Conservation (phyloP, 352 stramenopile species). For the Phytopythium oedochilum region DNA sequence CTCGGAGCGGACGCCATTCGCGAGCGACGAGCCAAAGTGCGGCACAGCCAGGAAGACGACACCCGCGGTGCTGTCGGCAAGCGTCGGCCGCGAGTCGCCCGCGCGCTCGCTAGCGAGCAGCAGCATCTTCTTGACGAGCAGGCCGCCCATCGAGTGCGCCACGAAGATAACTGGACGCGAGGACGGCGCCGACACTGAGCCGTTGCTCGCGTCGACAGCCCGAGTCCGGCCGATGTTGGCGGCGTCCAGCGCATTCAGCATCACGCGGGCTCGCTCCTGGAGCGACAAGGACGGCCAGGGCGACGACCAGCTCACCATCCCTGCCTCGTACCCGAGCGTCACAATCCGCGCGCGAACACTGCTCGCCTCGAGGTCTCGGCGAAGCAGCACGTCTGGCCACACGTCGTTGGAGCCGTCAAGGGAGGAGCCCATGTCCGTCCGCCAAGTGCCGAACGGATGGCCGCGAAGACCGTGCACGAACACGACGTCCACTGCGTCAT, state of each 20-base stretch:
- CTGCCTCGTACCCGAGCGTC: constrained; percentile 77
- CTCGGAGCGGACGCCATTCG: constrained; percentile 57
- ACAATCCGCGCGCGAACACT: constrained; percentile 50
- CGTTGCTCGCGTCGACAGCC: constrained; percentile 4
- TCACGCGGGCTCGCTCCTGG: constrained; percentile 61
- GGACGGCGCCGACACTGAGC: not conserved
- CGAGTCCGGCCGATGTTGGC: constrained; percentile 49
- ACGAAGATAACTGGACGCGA: constrained; percentile 72
- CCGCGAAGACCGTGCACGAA: constrained; percentile 83
- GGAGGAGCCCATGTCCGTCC: constrained; percentile 63
- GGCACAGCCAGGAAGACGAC: constrained; percentile 81
- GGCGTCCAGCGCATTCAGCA: constrained; percentile 64
- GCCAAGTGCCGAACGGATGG: constrained; percentile 80
- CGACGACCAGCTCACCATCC: constrained; percentile 82
- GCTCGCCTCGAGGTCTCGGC: constrained; percentile 39
- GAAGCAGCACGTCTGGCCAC: constrained; percentile 74
- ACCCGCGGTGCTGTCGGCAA: constrained; percentile 44
- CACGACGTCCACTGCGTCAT: constrained; percentile 53
- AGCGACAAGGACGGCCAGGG: constrained; percentile 82
- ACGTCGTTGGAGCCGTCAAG: constrained; percentile 54
- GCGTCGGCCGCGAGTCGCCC: not conserved
- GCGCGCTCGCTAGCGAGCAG: constrained; percentile 31
- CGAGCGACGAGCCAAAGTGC: constrained; percentile 79
- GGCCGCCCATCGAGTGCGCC: constrained; percentile 84
- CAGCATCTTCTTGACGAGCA: constrained; percentile 86